Evolutionary conservation across 1,139 yeast genomes (phyloP).

Genomic region (Lodderomyces oxycetoniae): DNA sequence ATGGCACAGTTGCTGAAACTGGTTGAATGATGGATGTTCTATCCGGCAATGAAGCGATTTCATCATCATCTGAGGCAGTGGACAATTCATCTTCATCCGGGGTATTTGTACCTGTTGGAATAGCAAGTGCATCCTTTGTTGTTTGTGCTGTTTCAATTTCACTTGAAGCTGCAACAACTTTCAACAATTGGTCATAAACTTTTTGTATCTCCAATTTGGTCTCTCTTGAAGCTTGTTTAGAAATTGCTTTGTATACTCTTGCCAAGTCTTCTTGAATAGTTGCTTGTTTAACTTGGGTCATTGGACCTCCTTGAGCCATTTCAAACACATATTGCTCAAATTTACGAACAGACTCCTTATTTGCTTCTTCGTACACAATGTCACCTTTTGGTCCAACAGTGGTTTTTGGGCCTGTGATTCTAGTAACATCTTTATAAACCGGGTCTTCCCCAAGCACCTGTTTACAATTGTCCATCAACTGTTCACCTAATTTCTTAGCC

Average conservation of each 20-base stretch:
- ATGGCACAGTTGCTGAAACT: conserved; percentile 67
- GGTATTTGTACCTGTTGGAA: conserved; percentile 34
- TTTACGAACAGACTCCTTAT: conserved; percentile 88
- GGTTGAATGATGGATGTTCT: conserved; percentile 66
- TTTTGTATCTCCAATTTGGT: conserved; percentile 76
- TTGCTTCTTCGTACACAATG: conserved; percentile 74
- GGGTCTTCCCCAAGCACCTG: conserved; percentile 81
- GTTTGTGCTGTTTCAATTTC: conserved; percentile 55
- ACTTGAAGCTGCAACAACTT: conserved; percentile 63
- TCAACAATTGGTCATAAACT: conserved; percentile 72
- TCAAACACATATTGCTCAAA: conserved; percentile 93
- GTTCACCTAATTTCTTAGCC: conserved; percentile 87
- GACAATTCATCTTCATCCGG: conserved; percentile 46
- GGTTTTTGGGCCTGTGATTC: conserved; percentile 94
- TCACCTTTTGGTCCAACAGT: conserved; percentile 84
- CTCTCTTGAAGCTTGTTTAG: conserved; percentile 60
- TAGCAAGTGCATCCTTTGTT: conserved; percentile 38
- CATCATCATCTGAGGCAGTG: conserved; percentile 48
- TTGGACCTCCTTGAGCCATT: conserved; percentile 92
- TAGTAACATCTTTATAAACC: conserved; percentile 89
- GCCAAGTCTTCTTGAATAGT: conserved; percentile 82
- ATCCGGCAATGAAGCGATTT: conserved; percentile 78
- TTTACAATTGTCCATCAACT: conserved; percentile 90
- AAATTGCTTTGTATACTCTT: conserved; percentile 75
- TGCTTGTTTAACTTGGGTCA: conserved; percentile 66